Evolutionary conservation across 306 rosid species (phyloP), one percentile per base, ranked within the genome.

Genomic region (Biancaea sappan): DNA sequence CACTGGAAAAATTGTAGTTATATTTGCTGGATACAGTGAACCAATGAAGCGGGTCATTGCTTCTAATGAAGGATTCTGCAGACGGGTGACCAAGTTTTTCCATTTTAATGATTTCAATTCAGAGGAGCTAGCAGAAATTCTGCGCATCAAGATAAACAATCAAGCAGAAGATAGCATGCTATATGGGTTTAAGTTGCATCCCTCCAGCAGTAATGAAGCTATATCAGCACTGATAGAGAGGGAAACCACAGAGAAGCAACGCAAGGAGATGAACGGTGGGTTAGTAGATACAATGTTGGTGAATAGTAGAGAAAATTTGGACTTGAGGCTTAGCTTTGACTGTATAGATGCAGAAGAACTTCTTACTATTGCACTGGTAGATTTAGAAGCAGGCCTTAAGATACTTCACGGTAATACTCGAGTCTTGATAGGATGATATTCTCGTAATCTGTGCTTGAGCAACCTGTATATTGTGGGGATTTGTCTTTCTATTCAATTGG

Each of bases 31-130:
- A 31, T 91, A 94, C 78, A 79, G 86, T 0, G 92, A 91, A 56
- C 98, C 97, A 9, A 94, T 94, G 98, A 87, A 94, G 72, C 91
- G 97, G 18, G 96, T 94, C 40, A 94, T 94, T 10, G 74, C 77
- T 67, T 94, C 98, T 3, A 94, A 94, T 1, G 97, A 94, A 85
- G 98, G 97, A 32, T 94, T 94, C 79, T 84, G 96, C 47, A 83
- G 98, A 81, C 78, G 97, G 13, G 97, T 94, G 61, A 94, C 94
- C 67, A 94, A 91, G 86, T 91, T 94, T 84, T 91, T 94, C 68
- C 70, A 82, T 44, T 94, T 94, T 16, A 83, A 79, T 2, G 97
- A 91, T 88, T 94, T 94, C 76, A 85, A 72, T 70, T 82, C 97
- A 0, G 72, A 88, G 75, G 98, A 94, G 66, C 80, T 94, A 51